Evolutionary conservation across 305 asterid species (phyloP), one percentile per base, ranked within the genome.

Genomic region (Petunia hybrid): DNA sequence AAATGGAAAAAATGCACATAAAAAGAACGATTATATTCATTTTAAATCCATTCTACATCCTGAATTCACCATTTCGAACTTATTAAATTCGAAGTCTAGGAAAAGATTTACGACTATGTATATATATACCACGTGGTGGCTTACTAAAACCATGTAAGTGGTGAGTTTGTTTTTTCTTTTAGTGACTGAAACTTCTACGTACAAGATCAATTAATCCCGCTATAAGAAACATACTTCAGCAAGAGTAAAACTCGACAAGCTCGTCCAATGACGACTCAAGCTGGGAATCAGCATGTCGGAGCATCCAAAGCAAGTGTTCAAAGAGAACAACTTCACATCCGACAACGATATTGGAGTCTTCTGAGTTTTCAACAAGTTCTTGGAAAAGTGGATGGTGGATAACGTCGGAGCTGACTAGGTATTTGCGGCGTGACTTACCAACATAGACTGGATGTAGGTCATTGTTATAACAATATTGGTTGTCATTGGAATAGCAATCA

Each of bases 261-360:
- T 92, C 98, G 38, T 89, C 91, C 76, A 90, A 39, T 12, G 96
- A 89, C 38, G 31, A 22, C 31, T 94, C 97, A 77, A 90, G 39
- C 10, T 93, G 87, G 35, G 92, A 96, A 86, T 94, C 98, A 80
- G 92, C 97, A 81, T 94, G 91, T 78, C 91, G 91, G n/a, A 94
- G 95, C 98, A 94, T 94, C 98, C 98, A 94, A 22, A 22, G 31
- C 31, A 22, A 22, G 31, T 22, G 31, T 22, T 22, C 31, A 22
- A 22, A 22, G 31, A 94, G 88, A 39, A 94, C 98, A 14, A 94
- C 98, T 82, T 92, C 98, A 39, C 98, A 94, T 1, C 93, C 91
- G 41, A 92, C 90, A 78, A 82, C 82, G 86, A 91, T 46, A 64
- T 85, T 82, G 80, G 88, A 80, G 0, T 82, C 91, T 2, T 63